phyloP scores from a whole-genome alignment of 805 yeast species.

The Nakazawaea ishiwadae region DNA sequence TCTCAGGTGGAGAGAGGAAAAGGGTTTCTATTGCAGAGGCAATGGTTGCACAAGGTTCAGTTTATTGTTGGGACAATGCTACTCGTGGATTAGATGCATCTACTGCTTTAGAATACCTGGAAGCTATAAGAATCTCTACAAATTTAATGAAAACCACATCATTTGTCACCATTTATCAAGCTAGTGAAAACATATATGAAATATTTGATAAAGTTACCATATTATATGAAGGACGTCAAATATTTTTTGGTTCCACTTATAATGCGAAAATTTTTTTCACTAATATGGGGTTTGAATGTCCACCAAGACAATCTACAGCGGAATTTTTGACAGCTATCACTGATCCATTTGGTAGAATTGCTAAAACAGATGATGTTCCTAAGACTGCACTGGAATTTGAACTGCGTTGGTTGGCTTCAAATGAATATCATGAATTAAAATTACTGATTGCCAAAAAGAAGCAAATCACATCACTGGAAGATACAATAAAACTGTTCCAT shows the following conservation, averaged over 20 bases:
- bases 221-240: slow-evolving; percentile 52
- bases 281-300: slow-evolving; percentile 61
- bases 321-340: slow-evolving; percentile 69
- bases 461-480: slow-evolving; percentile 19
- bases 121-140: slow-evolving; percentile 63
- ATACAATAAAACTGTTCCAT: slow-evolving; percentile 29
- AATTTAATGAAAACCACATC: slow-evolving; percentile 48
- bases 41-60: slow-evolving; percentile 55
- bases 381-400: slow-evolving; percentile 59
- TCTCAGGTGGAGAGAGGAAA: slow-evolving; percentile 83
- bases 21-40: slow-evolving; percentile 83
- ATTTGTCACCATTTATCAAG: slow-evolving; percentile 65
- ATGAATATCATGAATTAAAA: slow-evolving; percentile 35
- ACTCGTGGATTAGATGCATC: slow-evolving; percentile 85
- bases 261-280: slow-evolving; percentile 54
- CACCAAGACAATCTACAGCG: slow-evolving; percentile 63
- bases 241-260: slow-evolving; percentile 53
- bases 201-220: slow-evolving; percentile 59
- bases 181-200: slow-evolving; percentile 60
- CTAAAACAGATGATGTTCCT: slow-evolving; percentile 53
- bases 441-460: slow-evolving; percentile 21
- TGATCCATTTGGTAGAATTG: slow-evolving; percentile 56
- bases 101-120: slow-evolving; percentile 71
- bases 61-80: slow-evolving; percentile 76
- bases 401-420: slow-evolving; percentile 50